Base-by-base conservation (phyloP, 345 rosid genomes). In the Gossypium arboreum region DNA sequence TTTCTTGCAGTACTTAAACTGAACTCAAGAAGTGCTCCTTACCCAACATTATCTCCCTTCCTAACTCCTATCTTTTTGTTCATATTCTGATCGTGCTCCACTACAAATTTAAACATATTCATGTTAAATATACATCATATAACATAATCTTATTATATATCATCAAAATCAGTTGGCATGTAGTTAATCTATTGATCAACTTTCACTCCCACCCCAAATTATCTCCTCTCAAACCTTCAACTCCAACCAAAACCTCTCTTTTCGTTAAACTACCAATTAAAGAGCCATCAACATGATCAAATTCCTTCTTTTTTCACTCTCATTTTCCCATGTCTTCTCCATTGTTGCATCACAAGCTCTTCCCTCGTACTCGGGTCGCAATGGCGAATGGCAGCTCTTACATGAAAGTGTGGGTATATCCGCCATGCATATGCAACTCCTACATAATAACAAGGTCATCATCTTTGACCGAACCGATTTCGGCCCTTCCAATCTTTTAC, bases 381-480 rank as follows among this genome's bases (percentile, higher is more conserved):
- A 68, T 57, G 88, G 88, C 50, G 58, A 76, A 58, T 92, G 98
- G 95, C 77, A 74, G 20, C 87, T 87, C 6, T 78, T 94, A 68
- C 92, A 83, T 9, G 79, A 74, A n/a, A 91, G 86, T 77, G 68
- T 88, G 62, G 97, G 98, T 76, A 80, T 94, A 48, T 88, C 97
- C 0, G 94, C 94, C 51, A 94, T 94, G 98, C 98, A 92, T 79
- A 94, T 94, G 97, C 98, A 92, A 1, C 92, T 94, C 11, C 74
- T 94, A 70, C 86, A 77, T 71, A 77, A 88, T 78, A 85, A 92
- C 90, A 87, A 83, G 76, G 97, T 94, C 50, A 73, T 94, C 77
- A 79, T 89, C 63, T 94, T 85, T 24, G 98, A 94, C 79, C 87
- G 98, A 10, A 94, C 97, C 0, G 97, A 92, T 79, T 89, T 83